Base-by-base conservation (phyloP, 2,329 filamentous ascomycete genomes). In the Alternaria sp. region DNA sequence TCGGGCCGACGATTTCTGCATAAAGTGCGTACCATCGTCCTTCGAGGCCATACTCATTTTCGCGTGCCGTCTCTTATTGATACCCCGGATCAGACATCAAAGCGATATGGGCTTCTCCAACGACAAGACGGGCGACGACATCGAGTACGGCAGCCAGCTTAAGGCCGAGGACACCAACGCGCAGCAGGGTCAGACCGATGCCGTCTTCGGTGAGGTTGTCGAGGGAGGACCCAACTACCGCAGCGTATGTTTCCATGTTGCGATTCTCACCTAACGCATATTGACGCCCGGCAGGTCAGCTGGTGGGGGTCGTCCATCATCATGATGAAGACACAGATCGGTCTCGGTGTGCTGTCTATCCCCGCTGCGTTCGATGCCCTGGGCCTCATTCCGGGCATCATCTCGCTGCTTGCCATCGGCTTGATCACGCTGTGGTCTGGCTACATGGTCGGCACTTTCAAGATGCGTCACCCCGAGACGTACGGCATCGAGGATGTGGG, bases 401-500 rank as follows among this genome's bases (percentile, higher is more conserved):
- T 84, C 26, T 74, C 76, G 26, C 72, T 84, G 6, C 37, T 77
- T 3, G 54, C 65, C 3, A 77, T 84, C 28, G 78, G 73, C 1
- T 58, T 29, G 21, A 81, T 83, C 61, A 83, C 81, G 0, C 80
- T 79, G 2, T 84, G 82, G 82, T 82, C 80, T 2, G 75, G 77
- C 51, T 83, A 81, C 60, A 80, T 83, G 24, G 74, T 84, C 10
- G 82, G 81, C 8, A 66, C 74, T n/a, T 86, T 86, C 75, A 86
- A 86, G 66, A 63, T 84, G 31, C 75, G 77, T 13, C 84, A 86
- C 65, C 81, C 81, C 1, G 78, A 85, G 59, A 83, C 86, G 3
- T 85, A 86, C 65, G 82, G 81, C 51, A 86, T 86, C 75, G 84
- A 84, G 40, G 84, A 86, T 61, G 84, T 83, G 0, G 84, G 84